Base-by-base conservation (phyloP, 352 stramenopile species). In the Blastocystis sp. region DNA sequence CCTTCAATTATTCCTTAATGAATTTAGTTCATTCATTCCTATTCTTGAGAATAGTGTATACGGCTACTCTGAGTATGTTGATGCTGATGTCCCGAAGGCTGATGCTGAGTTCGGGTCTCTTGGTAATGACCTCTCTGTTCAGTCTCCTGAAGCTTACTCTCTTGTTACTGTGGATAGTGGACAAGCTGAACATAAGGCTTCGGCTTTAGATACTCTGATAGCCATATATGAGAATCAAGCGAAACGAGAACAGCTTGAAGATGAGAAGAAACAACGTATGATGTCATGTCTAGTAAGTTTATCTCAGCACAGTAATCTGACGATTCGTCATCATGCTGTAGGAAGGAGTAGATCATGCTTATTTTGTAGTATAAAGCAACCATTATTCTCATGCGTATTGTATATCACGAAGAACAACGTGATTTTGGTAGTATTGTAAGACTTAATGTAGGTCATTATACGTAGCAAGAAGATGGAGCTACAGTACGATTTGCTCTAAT, bases 301-400 rank as follows among this genome's bases (percentile, higher is more conserved):
- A 6, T 65, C 27, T 24, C 49, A 65, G 27, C 71, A 83, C 29
- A 65, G 42, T 37, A 63, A 46, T 56, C 32, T n/a, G 4, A 43
- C 27, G 21, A 65, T 83, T 46, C 71, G 51, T 9, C 51, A 83
- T 42, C 35, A 66, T 42, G 71, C 71, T 19, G 71, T 83, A 43
- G 21, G n/a, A 1, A 21, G 0, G 19, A 46, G 39, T 46, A 46
- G 49, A n/a, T 37, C 0, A 56, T 65, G 51, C 9, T 21, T 80
- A 7, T 29, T 35, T 16, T 24, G 4, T 42, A 83, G 71, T n/a
- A 65, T 49, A 83, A 83, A 56, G 49, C 71, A 12, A 29, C 52
- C 27, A 59, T 66, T n/a, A 29, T 66, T 11, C 57, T 83, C 46
- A 43, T 59, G 14, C 71, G 54, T 21, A 9, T 83, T 16, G 21